Evolutionary conservation across 169 alveolate species (phyloP), one percentile per base, ranked within the genome.

Genomic region (Plasmodium fragile): DNA sequence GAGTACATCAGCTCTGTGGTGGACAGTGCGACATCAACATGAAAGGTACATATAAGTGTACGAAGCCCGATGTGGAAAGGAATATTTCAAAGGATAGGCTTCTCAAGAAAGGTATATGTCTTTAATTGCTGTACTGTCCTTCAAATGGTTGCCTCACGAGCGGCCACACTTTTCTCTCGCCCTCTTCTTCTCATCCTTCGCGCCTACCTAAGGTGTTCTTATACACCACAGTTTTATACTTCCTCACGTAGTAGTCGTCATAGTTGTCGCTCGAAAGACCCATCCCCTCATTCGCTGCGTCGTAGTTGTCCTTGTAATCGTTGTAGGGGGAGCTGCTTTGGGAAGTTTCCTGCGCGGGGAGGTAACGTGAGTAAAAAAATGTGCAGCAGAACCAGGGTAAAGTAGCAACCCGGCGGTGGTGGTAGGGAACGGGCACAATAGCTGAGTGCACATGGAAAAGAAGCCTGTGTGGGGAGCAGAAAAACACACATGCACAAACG

Each of bases 151-250:
- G 25, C 6, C 34, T 28, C 36, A 18, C 52, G n/a, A 4, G 59
- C 5, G 72, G 30, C 75, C 3, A 80, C 36, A n/a, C 16, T 45
- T 49, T 18, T 55, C 25, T 80, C 59, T 55, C 25, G 45, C 59
- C 53, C 59, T 52, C 16, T 16, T 13, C 25, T 0, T 18, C 8
- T 2, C 52, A 4, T 36, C 79, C 25, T 0, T 18, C 8, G 0
- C 52, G 4, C 55, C 79, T 89, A 89, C 94, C 82, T 89, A 91
- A 91, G 18, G 94, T 91, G 59, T 91, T 91, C 55, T 91, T 91
- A 55, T 91, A 91, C 8, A 91, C 94, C 36, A 91, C 32, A 1
- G 94, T 91, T 81, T 80, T 91, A 39, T 91, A 91, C 16, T 91
- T 65, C 65, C 87, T 25, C 28, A 71, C 69, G 41, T 81, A 91